A percentile compares a stretch with the other conserved stretches of the same genome.
Evolutionary conservation across 2,329 filamentous ascomycete genomes (phyloP).

Genomic region (Alternaria ventricosa): DNA sequence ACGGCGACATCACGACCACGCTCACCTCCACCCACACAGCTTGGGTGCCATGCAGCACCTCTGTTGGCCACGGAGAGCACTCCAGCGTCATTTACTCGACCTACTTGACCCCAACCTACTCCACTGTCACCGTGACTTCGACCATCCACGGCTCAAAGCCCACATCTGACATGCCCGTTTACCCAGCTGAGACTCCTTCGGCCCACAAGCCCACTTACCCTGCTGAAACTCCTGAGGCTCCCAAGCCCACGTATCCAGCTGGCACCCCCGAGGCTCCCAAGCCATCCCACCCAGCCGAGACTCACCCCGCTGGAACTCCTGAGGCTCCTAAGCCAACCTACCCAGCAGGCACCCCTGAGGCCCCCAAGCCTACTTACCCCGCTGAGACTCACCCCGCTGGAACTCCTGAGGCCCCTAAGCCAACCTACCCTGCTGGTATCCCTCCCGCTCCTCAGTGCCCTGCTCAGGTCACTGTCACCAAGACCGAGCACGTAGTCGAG

Average conservation of each 20-base stretch:
- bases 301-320: neutral
- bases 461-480: constrained; percentile 34
- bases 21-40: constrained; percentile 39
- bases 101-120: constrained; percentile 47
- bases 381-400: constrained; percentile 13
- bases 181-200: neutral
- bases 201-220: neutral
- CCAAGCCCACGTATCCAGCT: neutral
- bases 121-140: constrained; percentile 38
- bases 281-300: neutral
- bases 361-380: neutral
- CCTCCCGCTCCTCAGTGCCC: constrained; percentile 29
- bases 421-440: constrained; percentile 11
- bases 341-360: neutral
- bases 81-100: constrained; percentile 45
- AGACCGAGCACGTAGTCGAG: constrained; percentile 26
- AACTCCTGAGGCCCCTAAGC: constrained; percentile 3
- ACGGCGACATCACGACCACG: constrained; percentile 27
- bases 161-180: constrained; percentile 10
- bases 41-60: constrained; percentile 48
- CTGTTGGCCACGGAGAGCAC: constrained; percentile 40
- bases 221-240: neutral
- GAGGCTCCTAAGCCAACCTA: constrained; percentile 2
- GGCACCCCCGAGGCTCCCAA: neutral
- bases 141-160: constrained; percentile 32